phyloP scores from a whole-genome alignment of 371 early-diverging fungal species.

The Cokeromyces recurvatus region DNA sequence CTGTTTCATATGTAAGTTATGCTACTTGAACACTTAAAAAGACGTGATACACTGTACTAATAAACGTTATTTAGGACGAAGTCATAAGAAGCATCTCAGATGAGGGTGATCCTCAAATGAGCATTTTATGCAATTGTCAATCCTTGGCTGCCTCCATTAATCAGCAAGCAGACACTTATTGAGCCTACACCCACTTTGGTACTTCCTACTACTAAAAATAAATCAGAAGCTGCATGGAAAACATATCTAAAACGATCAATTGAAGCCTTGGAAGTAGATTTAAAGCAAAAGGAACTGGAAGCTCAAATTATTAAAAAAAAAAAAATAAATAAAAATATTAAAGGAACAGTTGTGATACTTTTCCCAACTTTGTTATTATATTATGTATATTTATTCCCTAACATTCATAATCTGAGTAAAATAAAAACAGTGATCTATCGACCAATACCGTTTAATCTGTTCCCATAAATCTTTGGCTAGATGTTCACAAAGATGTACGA shows the following conservation, averaged over 20 bases:
- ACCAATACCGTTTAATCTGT: conserved; percentile 13
- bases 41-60: conserved; percentile 13
- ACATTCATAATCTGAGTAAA: conserved; percentile 13
- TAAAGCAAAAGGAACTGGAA: conserved; percentile 12
- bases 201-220: conserved; percentile 6
- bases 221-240: conserved; percentile 9
- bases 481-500: conserved; percentile 12
- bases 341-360: conserved; percentile 12
- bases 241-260: conserved; percentile 6
- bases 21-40: conserved; percentile 15
- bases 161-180: conserved; percentile 2
- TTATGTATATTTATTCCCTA: conserved; percentile 6
- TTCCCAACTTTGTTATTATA: conserved; percentile 12
- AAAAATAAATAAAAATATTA: conserved; percentile 11
- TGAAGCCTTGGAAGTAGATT: conserved; percentile 12
- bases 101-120: conserved; percentile 8
- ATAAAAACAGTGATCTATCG: conserved; percentile 11
- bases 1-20: conserved; percentile 13
- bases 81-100: conserved; percentile 7
- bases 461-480: conserved; percentile 14
- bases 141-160: conserved; percentile 11
- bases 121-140: conserved; percentile 11
- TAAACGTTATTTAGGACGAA: conserved; percentile 12
- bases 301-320: conserved; percentile 10
- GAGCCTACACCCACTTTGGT: conserved; percentile 3